Evolutionary conservation across 2,329 filamentous ascomycete genomes (phyloP).

Genomic region (Bertia moriformis): DNA sequence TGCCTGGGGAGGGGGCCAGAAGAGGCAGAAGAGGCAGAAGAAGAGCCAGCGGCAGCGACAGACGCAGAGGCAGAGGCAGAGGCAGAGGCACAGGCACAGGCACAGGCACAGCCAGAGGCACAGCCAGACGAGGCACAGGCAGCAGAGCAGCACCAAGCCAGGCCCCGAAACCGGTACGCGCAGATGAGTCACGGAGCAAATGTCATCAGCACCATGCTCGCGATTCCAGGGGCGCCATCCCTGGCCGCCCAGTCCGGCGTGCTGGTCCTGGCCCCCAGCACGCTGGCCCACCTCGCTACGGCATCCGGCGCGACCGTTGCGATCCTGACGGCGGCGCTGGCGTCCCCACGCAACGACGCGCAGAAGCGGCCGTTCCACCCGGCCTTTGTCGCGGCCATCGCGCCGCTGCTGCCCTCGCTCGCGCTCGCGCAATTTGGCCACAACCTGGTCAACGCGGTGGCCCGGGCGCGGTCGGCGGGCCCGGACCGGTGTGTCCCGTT

Average conservation of each 20-base stretch:
- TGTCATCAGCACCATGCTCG: neutral
- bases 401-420: neutral
- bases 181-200: neutral
- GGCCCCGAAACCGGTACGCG: neutral
- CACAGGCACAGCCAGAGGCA: too few species aligned
- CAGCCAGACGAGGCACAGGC: too few species aligned
- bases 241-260: neutral
- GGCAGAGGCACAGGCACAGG: too few species aligned
- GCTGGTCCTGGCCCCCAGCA: neutral
- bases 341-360: neutral
- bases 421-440: neutral
- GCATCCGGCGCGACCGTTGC: neutral
- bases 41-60: neutral
- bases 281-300: neutral
- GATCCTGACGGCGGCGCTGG: neutral
- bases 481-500: neutral
- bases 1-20: too few species aligned
- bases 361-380: neutral
- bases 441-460: neutral
- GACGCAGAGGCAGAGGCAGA: too few species aligned
- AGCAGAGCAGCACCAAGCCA: too few species aligned
- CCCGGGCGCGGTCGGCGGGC: neutral
- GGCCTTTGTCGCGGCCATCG: neutral
- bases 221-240: neutral
- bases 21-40: neutral